Evolutionary conservation across 805 yeast species (phyloP), one percentile per base, ranked within the genome.

Genomic region (Cephaloascus fragrans): DNA sequence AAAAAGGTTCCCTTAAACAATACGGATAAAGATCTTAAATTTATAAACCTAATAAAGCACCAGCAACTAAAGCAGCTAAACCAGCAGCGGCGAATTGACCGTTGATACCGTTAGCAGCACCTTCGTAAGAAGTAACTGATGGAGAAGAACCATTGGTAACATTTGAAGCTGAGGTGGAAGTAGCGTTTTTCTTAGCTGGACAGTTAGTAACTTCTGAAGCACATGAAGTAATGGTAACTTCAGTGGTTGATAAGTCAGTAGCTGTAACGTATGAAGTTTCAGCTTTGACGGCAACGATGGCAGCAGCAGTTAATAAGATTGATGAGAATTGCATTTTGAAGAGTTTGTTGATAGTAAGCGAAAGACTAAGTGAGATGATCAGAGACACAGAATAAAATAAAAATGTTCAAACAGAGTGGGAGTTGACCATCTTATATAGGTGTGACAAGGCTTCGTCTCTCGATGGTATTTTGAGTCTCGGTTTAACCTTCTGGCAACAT

Each of bases 31-130:
- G 28, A 23, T 12, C 6, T 23, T 23, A 23, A 31, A 31, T 50
- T 55, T 54, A 55, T 55, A 55, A 54, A 53, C 57, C 58, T 52
- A 55, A 51, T 54, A 55, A 52, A 44, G 50, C 50, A 45, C 50
- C 50, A 37, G 50, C 50, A 47, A 48, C 50, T 40, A 47, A 41
- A 38, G 47, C 50, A 36, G 47, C 50, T 37, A 39, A 39, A 47
- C 49, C 50, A 32, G 37, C 47, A 33, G 44, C 50, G 42, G 37
- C 43, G 36, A 39, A 23, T 39, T 39, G 37, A 40, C 53, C 56
- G 12, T 23, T 23, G 28, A 23, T 23, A 23, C 28, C 28, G 28
- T 23, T 23, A 44, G 56, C 56, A 44, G 57, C 59, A 42, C 55
- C 57, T 44, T 39, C 50, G 43, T 32, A 43, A 6, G 33, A n/a